phyloP scores from a whole-genome alignment of 2,329 filamentous ascomycete genomes.

The Lecanosticta acicola region DNA sequence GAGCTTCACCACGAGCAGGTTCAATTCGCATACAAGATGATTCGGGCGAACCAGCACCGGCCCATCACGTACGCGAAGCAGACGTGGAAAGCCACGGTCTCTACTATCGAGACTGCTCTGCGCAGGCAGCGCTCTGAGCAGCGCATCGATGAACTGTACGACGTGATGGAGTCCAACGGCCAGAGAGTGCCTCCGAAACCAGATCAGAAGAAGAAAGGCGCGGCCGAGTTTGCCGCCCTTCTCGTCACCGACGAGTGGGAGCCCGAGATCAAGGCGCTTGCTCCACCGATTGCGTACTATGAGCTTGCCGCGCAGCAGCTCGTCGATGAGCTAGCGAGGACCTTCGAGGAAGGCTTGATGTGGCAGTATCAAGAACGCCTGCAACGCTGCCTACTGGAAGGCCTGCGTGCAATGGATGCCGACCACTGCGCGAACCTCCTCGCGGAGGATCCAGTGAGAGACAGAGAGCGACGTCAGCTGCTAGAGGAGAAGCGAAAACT shows the following conservation, averaged over 20 bases:
- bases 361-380: slow-evolving; percentile 11
- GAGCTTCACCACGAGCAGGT: slow-evolving; percentile 27
- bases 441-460: slow-evolving; percentile 32
- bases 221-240: slow-evolving; percentile 27
- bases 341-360: slow-evolving; percentile 22
- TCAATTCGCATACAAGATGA: slow-evolving; percentile 21
- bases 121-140: slow-evolving; percentile 22
- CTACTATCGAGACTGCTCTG: slow-evolving; percentile 21
- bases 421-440: slow-evolving; percentile 28
- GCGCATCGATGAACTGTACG: slow-evolving; percentile 28
- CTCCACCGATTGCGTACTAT: slow-evolving; percentile 64
- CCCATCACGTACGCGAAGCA: slow-evolving; percentile 33
- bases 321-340: slow-evolving; percentile 46
- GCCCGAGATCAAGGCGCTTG: slow-evolving; percentile 56
- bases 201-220: slow-evolving; percentile 30
- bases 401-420: slow-evolving; percentile 12
- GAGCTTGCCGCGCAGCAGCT: slow-evolving; percentile 60
- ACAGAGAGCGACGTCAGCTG: slow-evolving; percentile 25
- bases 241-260: slow-evolving; percentile 55
- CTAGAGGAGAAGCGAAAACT: slow-evolving; percentile 27
- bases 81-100: slow-evolving; percentile 20
- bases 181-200: slow-evolving; percentile 11
- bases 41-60: slow-evolving; percentile 32
- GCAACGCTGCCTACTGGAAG: slow-evolving; percentile 5
- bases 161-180: slow-evolving; percentile 16